A percentile compares a stretch with the other conserved stretches of the same genome.
These are phyloP conservation scores for Phytophthora sansomeana DNA, from an alignment of 352 stramenopile genomes.

Conservation along the genomic window DNA sequence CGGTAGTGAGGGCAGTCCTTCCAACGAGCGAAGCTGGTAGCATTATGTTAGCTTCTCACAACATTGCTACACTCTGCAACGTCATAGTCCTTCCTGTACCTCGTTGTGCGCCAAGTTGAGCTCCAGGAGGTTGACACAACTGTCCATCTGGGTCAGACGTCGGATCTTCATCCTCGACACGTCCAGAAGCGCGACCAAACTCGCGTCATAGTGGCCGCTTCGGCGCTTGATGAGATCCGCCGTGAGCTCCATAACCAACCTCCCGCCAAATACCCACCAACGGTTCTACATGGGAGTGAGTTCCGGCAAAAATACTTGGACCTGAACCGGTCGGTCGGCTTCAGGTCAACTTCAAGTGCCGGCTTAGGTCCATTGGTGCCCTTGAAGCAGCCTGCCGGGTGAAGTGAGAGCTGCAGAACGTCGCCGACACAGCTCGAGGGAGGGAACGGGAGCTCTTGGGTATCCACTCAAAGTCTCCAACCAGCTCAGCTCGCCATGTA, in stretches of 20 bases:
- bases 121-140: constrained; percentile 60
- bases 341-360: constrained; percentile 6
- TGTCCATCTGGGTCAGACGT: constrained; percentile 48
- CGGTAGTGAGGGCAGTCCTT: constrained; percentile 53
- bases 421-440: not conserved
- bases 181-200: constrained; percentile 71
- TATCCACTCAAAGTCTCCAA: too few relatives aligned
- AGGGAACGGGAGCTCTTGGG: too few relatives aligned
- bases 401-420: too few relatives aligned
- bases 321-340: not conserved
- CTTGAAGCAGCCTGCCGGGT: constrained; percentile 20
- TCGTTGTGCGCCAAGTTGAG: constrained; percentile 68
- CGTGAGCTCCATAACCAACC: constrained; percentile 61
- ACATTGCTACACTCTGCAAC: not conserved
- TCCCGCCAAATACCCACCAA: not conserved
- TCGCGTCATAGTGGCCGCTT: constrained; percentile 81
- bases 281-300: not conserved
- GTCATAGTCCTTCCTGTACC: too few relatives aligned
- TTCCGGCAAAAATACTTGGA: constrained; percentile 21
- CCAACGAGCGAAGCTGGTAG: constrained; percentile 50
- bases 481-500: too few relatives aligned
- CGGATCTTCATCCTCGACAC: constrained; percentile 55
- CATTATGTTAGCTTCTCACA: not conserved
- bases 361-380: not conserved
- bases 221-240: constrained; percentile 71